Percentiles rank a stretch among this genome's conserved stretches.
Evolutionary conservation across 352 stramenopile genomes (phyloP).

Genomic region (Aphanomyces stellatus): DNA sequence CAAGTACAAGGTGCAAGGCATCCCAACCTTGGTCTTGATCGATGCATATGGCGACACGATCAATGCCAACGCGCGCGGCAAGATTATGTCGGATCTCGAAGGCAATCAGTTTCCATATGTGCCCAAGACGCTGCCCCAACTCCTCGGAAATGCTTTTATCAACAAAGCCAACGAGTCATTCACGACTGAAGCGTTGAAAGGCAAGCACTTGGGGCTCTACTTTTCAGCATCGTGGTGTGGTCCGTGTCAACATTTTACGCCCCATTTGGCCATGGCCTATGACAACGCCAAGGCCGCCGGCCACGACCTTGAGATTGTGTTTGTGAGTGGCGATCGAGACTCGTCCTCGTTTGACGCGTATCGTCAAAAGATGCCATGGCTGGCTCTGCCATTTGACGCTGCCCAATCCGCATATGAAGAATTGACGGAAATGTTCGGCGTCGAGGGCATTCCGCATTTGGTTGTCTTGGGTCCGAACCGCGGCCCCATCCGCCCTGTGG

Average conservation of each 20-base stretch:
- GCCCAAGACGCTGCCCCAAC: background rate
- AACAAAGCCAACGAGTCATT: background rate
- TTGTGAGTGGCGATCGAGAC: background rate
- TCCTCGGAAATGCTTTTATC: constrained; percentile 3
- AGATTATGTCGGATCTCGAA: constrained; percentile 34
- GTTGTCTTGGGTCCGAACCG: background rate
- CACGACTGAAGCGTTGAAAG: background rate
- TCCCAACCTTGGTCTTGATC: constrained; percentile 89
- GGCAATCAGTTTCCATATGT: background rate
- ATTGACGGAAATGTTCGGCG: background rate
- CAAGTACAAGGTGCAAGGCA: constrained; percentile 80
- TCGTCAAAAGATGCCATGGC: constrained; percentile 14
- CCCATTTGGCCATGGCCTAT: constrained; percentile 48
- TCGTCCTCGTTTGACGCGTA: background rate
- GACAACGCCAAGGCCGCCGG: constrained; percentile 25
- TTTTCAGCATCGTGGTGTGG: constrained; percentile 54
- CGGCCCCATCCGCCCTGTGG: background rate
- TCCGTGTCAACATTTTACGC: constrained; percentile 54
- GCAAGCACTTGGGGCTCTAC: constrained; percentile 45
- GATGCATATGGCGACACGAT: constrained; percentile 66
- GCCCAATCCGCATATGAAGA: background rate
- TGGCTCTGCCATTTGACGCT: constrained; percentile 8
- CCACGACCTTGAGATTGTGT: background rate
- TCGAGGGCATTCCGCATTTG: constrained; percentile 13
- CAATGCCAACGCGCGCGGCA: constrained; percentile 65